Percentiles rank a stretch among this genome's conserved stretches.
These are phyloP conservation scores for Aegilops umbellulata DNA, from an alignment of 176 grass and related monocot genomes.

Conservation along the genomic window DNA sequence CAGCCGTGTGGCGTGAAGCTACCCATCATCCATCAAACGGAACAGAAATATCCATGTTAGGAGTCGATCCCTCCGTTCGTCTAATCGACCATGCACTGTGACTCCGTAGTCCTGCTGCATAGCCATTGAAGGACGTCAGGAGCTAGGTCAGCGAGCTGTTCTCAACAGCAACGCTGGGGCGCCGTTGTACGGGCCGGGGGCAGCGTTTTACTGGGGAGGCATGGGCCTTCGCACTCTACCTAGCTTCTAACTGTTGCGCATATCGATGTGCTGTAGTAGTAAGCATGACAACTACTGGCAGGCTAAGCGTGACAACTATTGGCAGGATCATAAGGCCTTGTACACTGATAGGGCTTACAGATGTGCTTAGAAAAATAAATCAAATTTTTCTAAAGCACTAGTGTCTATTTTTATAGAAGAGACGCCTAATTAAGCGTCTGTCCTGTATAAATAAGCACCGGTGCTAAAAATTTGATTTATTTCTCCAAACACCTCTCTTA, in stretches of 20 bases:
- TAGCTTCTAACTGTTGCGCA: neutral
- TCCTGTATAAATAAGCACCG: too few relatives aligned
- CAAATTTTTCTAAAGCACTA: too few relatives aligned
- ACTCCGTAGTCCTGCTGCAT: too few relatives aligned
- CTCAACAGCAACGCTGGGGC: neutral
- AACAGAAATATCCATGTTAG: neutral
- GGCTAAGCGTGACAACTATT: neutral
- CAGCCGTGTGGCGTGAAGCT: neutral
- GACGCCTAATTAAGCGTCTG: too few relatives aligned
- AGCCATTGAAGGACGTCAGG: neutral
- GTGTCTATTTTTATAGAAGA: too few relatives aligned
- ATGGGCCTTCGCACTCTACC: neutral
- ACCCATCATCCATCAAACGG: neutral
- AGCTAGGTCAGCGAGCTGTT: neutral
- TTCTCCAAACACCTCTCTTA: too few relatives aligned
- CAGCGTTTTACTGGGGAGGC: neutral
- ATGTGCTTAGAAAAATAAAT: too few relatives aligned
- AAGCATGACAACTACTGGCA: neutral
- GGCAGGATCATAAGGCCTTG: neutral
- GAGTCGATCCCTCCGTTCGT: too few relatives aligned
- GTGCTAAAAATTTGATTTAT: too few relatives aligned
- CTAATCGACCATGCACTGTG: too few relatives aligned
- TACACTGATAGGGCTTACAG: too few relatives aligned
- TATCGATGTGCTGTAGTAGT: neutral
- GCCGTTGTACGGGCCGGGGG: neutral